A percentile compares a stretch with the other conserved stretches of the same genome.
Conservation (phyloP, 345 rosid genomes). For the Corchorus capsularis region DNA sequence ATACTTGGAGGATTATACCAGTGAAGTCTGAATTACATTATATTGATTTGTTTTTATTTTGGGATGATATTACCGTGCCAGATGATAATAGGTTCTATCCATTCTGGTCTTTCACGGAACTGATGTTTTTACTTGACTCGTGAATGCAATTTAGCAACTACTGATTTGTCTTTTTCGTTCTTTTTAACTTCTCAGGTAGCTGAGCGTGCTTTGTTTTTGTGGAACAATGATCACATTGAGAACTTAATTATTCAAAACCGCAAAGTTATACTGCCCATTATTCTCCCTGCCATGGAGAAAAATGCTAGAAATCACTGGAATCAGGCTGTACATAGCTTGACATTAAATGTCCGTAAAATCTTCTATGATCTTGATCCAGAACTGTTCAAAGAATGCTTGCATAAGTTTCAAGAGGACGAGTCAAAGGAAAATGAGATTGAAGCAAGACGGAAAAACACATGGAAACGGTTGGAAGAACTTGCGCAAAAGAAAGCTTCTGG, state of each 20-base stretch:
- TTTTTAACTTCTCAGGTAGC: constrained; percentile 55
- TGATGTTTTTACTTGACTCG: neutral
- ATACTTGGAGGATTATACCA: no score
- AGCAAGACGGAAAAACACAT: constrained; percentile 41
- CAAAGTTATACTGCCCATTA: constrained; percentile 53
- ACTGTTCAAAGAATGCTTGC: constrained; percentile 52
- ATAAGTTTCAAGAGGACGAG: constrained; percentile 53
- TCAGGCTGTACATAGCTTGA: constrained; percentile 63
- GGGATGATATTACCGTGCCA: neutral
- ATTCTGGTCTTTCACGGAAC: neutral
- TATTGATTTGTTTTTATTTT: neutral
- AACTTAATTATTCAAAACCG: constrained; percentile 60
- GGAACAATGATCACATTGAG: constrained; percentile 78
- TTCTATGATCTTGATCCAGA: constrained; percentile 58
- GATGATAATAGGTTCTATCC: constrained; percentile 13
- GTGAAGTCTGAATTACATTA: neutral
- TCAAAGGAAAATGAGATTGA: constrained; percentile 38
- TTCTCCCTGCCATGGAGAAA: constrained; percentile 65
- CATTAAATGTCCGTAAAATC: constrained; percentile 57
- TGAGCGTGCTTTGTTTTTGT: constrained; percentile 69
- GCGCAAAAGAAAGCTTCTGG: constrained; percentile 52
- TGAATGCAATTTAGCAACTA: neutral
- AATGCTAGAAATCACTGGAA: constrained; percentile 66
- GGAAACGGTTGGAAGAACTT: constrained; percentile 75
- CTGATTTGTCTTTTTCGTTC: neutral